Conservation (phyloP, 768 basidiomycete genomes). For the Mycena capillaripes region DNA sequence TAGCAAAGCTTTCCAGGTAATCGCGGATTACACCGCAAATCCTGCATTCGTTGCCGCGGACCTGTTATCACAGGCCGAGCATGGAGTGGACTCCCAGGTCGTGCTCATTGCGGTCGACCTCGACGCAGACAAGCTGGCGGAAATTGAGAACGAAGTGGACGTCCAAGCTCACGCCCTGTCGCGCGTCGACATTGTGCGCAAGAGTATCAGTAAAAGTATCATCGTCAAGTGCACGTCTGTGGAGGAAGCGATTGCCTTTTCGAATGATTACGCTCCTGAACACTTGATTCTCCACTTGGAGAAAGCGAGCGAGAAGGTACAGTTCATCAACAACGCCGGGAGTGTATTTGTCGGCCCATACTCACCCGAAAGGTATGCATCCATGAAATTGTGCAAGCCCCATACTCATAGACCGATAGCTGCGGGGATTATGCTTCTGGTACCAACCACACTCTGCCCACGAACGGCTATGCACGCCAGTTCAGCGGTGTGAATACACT, state of each 20-base stretch:
- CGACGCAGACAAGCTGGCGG: constrained; percentile 68
- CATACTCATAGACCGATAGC: constrained; percentile 55
- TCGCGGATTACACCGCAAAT: constrained; percentile 89
- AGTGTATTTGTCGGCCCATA: constrained; percentile 96
- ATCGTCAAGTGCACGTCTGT: constrained; percentile 81
- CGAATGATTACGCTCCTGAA: constrained; percentile 98
- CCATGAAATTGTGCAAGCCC: neutral
- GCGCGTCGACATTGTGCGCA: constrained; percentile 90
- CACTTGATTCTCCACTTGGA: constrained; percentile 94
- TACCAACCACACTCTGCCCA: constrained; percentile 98
- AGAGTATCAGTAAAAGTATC: constrained; percentile 91
- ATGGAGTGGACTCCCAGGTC: constrained; percentile 98
- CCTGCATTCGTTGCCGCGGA: constrained; percentile 97
- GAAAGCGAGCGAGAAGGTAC: constrained; percentile 74
- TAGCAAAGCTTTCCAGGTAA: constrained; percentile 71
- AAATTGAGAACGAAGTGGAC: constrained; percentile 89
- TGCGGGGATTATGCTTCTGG: constrained; percentile 99
- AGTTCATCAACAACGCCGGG: constrained; percentile 89
- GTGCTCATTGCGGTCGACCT: constrained; percentile 90
- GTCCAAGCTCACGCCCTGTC: constrained; percentile 88
- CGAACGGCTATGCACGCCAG: constrained; percentile 96
- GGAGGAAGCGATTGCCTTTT: constrained; percentile 88
- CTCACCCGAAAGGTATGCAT: constrained; percentile 92
- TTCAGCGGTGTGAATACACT: constrained; percentile 98
- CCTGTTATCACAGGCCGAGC: constrained; percentile 97